A percentile compares a stretch with the other conserved stretches of the same genome.
These are phyloP conservation scores for Pythium utonaiense DNA, from an alignment of 352 stramenopile species.

Conservation along the genomic window DNA sequence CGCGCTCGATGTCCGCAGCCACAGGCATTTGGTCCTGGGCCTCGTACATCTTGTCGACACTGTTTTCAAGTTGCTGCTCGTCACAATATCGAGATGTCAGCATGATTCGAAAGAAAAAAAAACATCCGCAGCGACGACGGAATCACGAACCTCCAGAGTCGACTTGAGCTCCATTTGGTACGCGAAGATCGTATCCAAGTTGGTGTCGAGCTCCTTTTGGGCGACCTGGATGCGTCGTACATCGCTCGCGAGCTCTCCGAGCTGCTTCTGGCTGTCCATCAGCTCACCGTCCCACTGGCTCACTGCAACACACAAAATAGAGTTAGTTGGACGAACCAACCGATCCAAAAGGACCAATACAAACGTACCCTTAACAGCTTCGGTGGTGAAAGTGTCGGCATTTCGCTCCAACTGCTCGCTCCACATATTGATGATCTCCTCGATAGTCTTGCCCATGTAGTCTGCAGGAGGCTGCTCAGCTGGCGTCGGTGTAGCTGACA, in stretches of 20 bases:
- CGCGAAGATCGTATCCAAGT: constrained; percentile 85
- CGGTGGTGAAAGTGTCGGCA: constrained; percentile 81
- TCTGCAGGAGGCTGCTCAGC: constrained; percentile 72
- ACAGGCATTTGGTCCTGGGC: constrained; percentile 82
- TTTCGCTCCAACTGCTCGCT: constrained; percentile 85
- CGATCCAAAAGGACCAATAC: too few species aligned
- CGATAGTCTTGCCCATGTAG: constrained; percentile 84
- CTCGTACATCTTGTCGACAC: constrained; percentile 89
- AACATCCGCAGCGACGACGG: too few species aligned
- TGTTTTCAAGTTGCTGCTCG: constrained; percentile 82
- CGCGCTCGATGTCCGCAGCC: constrained; percentile 80
- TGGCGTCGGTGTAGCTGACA: constrained; percentile 28
- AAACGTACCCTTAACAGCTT: constrained; percentile 81
- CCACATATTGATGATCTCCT: constrained; percentile 90
- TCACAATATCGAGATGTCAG: too few species aligned
- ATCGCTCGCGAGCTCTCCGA: constrained; percentile 79
- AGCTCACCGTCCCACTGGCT: constrained; percentile 83
- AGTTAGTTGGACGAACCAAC: not conserved
- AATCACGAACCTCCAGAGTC: constrained; percentile 69
- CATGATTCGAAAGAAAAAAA: too few species aligned
- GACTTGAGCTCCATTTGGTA: constrained; percentile 89
- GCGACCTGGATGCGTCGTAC: constrained; percentile 82
- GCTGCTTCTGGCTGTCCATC: constrained; percentile 83
- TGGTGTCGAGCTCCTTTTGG: constrained; percentile 83
- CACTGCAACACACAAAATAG: constrained; percentile 34